Evolutionary conservation across 2,329 filamentous ascomycete species (phyloP).

Genomic region (Cladosporium sp.): DNA sequence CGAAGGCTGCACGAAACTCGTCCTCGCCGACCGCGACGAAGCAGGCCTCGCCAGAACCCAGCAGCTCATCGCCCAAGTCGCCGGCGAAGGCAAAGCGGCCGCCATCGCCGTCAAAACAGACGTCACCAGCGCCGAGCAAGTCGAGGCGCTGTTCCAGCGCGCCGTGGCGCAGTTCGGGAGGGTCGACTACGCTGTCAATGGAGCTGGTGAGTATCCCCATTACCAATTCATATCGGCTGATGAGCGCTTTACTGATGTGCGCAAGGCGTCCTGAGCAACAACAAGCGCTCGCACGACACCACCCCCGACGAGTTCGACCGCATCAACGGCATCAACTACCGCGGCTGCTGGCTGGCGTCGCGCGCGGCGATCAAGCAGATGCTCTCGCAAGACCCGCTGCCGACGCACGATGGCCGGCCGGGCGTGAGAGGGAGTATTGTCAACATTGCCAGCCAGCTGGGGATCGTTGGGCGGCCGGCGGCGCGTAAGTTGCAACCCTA

Average conservation of each 20-base stretch:
- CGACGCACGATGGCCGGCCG: slow-evolving; percentile 40
- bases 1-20: slow-evolving; percentile 40
- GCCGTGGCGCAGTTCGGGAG: slow-evolving; percentile 33
- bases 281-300: slow-evolving; percentile 33
- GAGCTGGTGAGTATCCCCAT: slow-evolving; percentile 25
- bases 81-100: slow-evolving; percentile 16
- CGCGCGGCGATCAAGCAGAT: slow-evolving; percentile 40
- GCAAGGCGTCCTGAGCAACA: slow-evolving; percentile 35
- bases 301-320: slow-evolving; percentile 37
- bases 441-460: slow-evolving; percentile 41
- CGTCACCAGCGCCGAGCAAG: slow-evolving; percentile 31
- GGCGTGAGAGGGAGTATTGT: slow-evolving; percentile 39
- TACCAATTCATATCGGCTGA: background rate
- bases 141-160: slow-evolving; percentile 30
- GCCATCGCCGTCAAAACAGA: slow-evolving; percentile 30
- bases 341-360: slow-evolving; percentile 42
- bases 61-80: slow-evolving; percentile 24
- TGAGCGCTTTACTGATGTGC: background rate
- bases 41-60: slow-evolving; percentile 31
- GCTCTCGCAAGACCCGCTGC: slow-evolving; percentile 38
- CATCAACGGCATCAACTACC: slow-evolving; percentile 39
- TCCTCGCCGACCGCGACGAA: slow-evolving; percentile 36
- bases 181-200: slow-evolving; percentile 45
- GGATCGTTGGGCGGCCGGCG: slow-evolving; percentile 31
- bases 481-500: background rate